Evolutionary conservation across 306 rosid species (phyloP), one percentile per base, ranked within the genome.

Genomic region (Quercus cerris): DNA sequence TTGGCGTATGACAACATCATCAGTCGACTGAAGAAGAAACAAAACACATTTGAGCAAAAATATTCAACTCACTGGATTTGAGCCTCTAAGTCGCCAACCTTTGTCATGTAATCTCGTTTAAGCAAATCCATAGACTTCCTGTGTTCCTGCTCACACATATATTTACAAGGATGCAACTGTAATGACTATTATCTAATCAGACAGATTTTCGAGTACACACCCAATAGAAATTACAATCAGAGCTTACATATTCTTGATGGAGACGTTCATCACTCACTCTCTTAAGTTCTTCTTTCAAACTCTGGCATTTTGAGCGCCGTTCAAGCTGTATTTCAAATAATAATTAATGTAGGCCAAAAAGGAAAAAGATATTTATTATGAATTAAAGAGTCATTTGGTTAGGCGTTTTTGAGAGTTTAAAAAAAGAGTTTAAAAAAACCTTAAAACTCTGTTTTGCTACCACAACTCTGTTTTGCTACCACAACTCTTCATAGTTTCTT

Each of bases 221-320:
- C 52, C 64, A 7, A 44, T 62, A 35, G 14, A 23, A 5, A 56
- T 41, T 41, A 64, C 56, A 20, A 3, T 41, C 13, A 2, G 71
- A 57, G 33, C 33, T 75, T 76, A 89, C 95, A 38, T 88, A 81
- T 59, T 85, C 86, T 74, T 80, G 91, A 58, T 67, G 18, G 23
- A 31, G 25, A 62, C 80, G 83, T 71, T 81, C 86, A 30, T 79
- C 81, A 17, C 78, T 82, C 25, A 81, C 71, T 28, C 84, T 89
- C 75, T 86, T 84, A 56, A 92, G 55, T 17, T 90, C 91, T 49
- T 90, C 90, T 66, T 85, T 90, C 84, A 90, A 81, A 74, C 80
- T 76, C 83, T 81, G 67, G 78, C 86, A 85, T 80, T 84, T 75
- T 14, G 87, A 80, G 17, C 87, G 91, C 62, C 84, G 82, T 31